A percentile compares a stretch with the other conserved stretches of the same genome.
phyloP scores from a whole-genome alignment of 2,329 filamentous ascomycete species.

The Gliomastix tumulicola region DNA sequence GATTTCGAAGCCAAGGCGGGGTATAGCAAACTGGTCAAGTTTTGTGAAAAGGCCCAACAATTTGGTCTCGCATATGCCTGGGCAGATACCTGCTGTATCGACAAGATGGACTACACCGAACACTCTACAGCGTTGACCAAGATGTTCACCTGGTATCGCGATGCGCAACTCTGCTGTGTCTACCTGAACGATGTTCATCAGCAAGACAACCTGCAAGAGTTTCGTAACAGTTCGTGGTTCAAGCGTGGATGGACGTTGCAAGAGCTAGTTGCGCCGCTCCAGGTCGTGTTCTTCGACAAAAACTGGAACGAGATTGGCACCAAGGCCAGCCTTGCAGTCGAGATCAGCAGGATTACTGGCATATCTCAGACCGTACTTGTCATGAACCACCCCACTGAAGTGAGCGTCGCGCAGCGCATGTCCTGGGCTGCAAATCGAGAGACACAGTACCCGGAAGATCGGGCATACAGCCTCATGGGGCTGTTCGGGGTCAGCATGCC shows the following conservation, averaged over 20 bases:
- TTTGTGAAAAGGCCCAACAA: too few species aligned
- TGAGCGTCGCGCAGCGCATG: background rate
- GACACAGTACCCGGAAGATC: background rate
- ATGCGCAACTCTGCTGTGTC: conserved; percentile 5
- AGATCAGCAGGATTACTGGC: background rate
- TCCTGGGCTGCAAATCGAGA: background rate
- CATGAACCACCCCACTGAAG: background rate
- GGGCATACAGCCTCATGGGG: background rate
- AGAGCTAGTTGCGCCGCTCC: background rate
- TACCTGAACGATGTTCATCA: conserved; percentile 8
- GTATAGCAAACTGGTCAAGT: too few species aligned
- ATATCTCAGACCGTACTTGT: background rate
- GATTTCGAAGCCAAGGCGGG: too few species aligned
- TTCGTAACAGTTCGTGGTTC: background rate
- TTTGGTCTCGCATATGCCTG: conserved; percentile 4
- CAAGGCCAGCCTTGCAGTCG: background rate
- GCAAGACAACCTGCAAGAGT: too few species aligned
- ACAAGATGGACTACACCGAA: conserved; percentile 10
- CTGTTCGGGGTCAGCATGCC: background rate
- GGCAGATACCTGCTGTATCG: conserved; percentile 14
- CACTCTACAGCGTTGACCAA: conserved; percentile 10
- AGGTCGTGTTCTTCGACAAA: background rate
- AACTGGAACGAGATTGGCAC: background rate
- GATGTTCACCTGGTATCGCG: conserved; percentile 12
- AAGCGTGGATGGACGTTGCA: conserved; percentile 5